These are phyloP conservation scores for Annona cherimola DNA, from an alignment of 164 flowering plant species.

Conservation along the genomic window DNA sequence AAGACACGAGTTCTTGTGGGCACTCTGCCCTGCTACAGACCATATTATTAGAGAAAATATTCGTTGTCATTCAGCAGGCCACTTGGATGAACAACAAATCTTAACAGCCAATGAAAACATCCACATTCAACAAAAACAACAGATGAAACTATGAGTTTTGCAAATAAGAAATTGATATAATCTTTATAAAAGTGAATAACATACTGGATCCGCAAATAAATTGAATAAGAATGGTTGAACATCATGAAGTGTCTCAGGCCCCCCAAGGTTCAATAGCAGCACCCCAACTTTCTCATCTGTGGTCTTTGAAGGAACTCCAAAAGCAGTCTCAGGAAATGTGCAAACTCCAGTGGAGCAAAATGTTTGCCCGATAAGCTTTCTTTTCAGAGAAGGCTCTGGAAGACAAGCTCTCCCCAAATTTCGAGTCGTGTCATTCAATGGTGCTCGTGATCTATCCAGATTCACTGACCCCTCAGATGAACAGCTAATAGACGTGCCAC, in stretches of 20 bases:
- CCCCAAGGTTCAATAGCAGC: slow-evolving; percentile 91
- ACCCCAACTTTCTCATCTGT: slow-evolving; percentile 85
- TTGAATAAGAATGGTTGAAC: slow-evolving; percentile 95
- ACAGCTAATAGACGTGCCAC: slow-evolving; percentile 7
- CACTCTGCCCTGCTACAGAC: no score
- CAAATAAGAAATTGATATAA: background rate
- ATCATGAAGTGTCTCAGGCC: slow-evolving; percentile 47
- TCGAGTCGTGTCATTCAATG: slow-evolving; percentile 8
- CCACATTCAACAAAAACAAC: background rate
- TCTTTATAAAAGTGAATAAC: slow-evolving; percentile 12
- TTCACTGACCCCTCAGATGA: slow-evolving; percentile 4
- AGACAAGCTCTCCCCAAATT: slow-evolving; percentile 5
- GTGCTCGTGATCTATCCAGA: background rate
- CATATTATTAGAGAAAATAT: no score
- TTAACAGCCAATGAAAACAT: background rate
- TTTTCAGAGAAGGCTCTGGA: slow-evolving; percentile 10
- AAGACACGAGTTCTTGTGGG: background rate
- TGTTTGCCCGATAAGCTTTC: slow-evolving; percentile 24
- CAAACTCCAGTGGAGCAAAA: slow-evolving; percentile 17
- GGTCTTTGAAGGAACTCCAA: slow-evolving; percentile 34
- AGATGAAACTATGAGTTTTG: background rate
- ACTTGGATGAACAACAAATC: background rate
- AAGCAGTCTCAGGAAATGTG: slow-evolving; percentile 9
- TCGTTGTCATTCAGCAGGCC: background rate
- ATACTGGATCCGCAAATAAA: slow-evolving; percentile 95